Evolutionary conservation across 768 basidiomycete genomes (phyloP).

Genomic region (Candolleomyces aberdarensis): DNA sequence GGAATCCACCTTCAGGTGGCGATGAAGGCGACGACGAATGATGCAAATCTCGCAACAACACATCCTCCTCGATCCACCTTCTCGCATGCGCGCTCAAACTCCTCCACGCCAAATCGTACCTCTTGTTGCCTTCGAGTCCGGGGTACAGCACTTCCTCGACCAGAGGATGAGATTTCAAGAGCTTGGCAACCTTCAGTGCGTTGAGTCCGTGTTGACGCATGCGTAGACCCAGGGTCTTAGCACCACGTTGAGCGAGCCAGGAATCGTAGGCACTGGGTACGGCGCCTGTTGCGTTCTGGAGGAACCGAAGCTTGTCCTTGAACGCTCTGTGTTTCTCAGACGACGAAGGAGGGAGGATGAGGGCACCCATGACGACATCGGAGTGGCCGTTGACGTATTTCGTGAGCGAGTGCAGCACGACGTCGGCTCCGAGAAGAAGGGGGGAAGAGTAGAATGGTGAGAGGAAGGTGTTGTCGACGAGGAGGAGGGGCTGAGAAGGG

Average conservation of each 20-base stretch:
- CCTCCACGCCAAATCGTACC: slow-evolving; percentile 59
- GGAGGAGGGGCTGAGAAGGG: slow-evolving; percentile 66
- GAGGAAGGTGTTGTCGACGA: slow-evolving; percentile 94
- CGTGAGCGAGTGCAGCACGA: slow-evolving; percentile 80
- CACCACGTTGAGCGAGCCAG: slow-evolving; percentile 87
- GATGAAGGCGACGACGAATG: slow-evolving; percentile 7
- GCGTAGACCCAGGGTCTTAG: slow-evolving; percentile 87
- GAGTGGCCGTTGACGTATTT: slow-evolving; percentile 96
- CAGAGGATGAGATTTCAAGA: slow-evolving; percentile 48
- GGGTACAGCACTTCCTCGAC: slow-evolving; percentile 89
- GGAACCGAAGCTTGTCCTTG: slow-evolving; percentile 62
- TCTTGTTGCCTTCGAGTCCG: slow-evolving; percentile 52
- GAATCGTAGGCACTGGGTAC: slow-evolving; percentile 84
- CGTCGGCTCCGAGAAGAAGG: slow-evolving; percentile 78
- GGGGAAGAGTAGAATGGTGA: slow-evolving; percentile 91
- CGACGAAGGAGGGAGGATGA: slow-evolving; percentile 54
- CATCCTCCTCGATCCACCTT: slow-evolving; percentile 47
- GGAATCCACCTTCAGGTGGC: slow-evolving; percentile 58
- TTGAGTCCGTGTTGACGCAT: slow-evolving; percentile 86
- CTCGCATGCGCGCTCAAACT: slow-evolving; percentile 68
- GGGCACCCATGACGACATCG: slow-evolving; percentile 87
- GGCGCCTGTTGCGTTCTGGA: slow-evolving; percentile 87
- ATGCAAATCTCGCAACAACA: slow-evolving; percentile 16
- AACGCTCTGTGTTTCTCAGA: not conserved
- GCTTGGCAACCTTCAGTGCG: slow-evolving; percentile 70